Percentiles rank a stretch among this genome's conserved stretches.
Evolutionary conservation across 805 yeast species (phyloP).

Genomic region (Monosporozyma siamensis): DNA sequence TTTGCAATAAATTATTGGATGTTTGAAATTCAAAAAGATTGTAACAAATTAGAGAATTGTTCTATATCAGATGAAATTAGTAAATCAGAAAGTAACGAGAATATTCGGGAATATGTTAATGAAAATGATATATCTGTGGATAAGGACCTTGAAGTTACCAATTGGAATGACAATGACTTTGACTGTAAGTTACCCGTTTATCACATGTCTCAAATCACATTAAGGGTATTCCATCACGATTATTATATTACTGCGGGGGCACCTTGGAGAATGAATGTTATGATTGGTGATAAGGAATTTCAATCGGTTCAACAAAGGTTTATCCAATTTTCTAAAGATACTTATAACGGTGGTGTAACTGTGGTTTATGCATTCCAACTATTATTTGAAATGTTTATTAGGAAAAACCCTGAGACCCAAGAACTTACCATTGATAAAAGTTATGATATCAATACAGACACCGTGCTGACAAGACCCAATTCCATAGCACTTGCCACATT

Average conservation of each 20-base stretch:
- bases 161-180: slow-evolving; percentile 21
- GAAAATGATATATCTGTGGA: background rate
- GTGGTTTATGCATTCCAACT: slow-evolving; percentile 54
- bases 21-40: slow-evolving; percentile 17
- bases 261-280: slow-evolving; percentile 68
- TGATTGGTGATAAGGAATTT: slow-evolving; percentile 43
- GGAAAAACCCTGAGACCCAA: slow-evolving; percentile 31
- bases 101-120: background rate
- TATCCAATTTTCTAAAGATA: slow-evolving; percentile 16
- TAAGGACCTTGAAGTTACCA: slow-evolving; percentile 4
- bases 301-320: slow-evolving; percentile 42
- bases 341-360: slow-evolving; percentile 43
- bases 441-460: slow-evolving; percentile 45
- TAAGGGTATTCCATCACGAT: slow-evolving; percentile 69
- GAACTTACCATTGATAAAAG: slow-evolving; percentile 15
- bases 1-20: slow-evolving; percentile 67
- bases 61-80: background rate
- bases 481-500: slow-evolving; percentile 28
- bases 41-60: slow-evolving; percentile 8
- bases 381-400: slow-evolving; percentile 50
- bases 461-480: slow-evolving; percentile 34
- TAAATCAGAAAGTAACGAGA: background rate
- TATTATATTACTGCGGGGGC: slow-evolving; percentile 74
- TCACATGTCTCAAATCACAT: slow-evolving; percentile 63
- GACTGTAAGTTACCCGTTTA: slow-evolving; percentile 54